A percentile compares a stretch with the other conserved stretches of the same genome.
Conservation (phyloP, 305 asterid genomes). For the Fraxinus xanthoxyloides region DNA sequence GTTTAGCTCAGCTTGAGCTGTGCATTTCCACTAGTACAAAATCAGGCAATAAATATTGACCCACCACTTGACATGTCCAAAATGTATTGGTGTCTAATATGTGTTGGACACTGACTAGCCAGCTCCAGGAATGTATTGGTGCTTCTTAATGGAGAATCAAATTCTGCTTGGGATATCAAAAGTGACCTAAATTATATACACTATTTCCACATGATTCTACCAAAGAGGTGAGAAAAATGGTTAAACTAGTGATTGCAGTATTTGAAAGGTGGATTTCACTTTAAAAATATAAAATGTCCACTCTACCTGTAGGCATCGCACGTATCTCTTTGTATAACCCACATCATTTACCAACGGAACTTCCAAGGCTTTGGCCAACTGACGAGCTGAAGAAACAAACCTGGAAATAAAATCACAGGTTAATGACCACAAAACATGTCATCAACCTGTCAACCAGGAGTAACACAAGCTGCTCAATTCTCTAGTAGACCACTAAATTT, state of each 20-base stretch:
- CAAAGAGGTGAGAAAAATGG: background rate
- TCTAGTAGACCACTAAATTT: background rate
- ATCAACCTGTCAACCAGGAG: background rate
- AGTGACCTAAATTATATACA: background rate
- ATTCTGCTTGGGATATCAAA: conserved; percentile 4
- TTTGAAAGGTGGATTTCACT: conserved; percentile 9
- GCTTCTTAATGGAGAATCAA: background rate
- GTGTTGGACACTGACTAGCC: background rate
- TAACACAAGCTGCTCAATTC: background rate
- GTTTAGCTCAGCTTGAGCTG: background rate
- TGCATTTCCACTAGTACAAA: background rate
- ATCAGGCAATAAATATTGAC: background rate
- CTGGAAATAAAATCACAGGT: conserved; percentile 35
- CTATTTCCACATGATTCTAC: background rate
- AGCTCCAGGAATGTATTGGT: background rate
- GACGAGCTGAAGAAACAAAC: conserved; percentile 96
- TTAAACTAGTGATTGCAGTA: conserved; percentile 14
- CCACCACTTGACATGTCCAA: background rate
- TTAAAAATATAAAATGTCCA: conserved; percentile 6
- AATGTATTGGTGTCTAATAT: background rate
- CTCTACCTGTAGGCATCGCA: conserved; percentile 90
- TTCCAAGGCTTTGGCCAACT: conserved; percentile 92
- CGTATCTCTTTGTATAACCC: conserved; percentile 95
- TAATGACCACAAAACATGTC: background rate
- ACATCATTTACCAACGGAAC: conserved; percentile 95